Percentiles rank a stretch among this genome's conserved stretches.
Conservation (phyloP, 129 eudicot genomes). For the Cynara cardunculus region DNA sequence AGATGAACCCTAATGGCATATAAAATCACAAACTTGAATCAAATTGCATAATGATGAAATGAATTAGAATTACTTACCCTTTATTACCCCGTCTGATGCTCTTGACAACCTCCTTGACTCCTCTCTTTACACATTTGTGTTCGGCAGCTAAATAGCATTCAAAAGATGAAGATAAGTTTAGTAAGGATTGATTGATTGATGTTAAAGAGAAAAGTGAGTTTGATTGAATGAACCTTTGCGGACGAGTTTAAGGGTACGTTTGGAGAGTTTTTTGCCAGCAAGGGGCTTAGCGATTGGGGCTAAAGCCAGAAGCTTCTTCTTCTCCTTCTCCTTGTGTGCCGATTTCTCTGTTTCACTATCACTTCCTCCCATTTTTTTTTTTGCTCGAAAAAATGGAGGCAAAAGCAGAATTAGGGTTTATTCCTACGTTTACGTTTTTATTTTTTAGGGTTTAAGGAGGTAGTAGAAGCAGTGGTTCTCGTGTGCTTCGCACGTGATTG, state of each 20-base stretch:
- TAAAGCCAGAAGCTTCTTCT: slow-evolving; percentile 61
- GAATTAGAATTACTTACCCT: slow-evolving; percentile 50
- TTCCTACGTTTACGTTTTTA: not conserved
- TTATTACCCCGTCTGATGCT: slow-evolving; percentile 88
- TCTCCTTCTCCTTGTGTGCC: slow-evolving; percentile 54
- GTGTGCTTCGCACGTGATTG: not conserved
- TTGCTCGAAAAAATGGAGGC: not conserved
- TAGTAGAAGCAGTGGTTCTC: not conserved
- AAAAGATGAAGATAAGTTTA: not conserved
- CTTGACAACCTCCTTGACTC: slow-evolving; percentile 95
- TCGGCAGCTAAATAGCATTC: slow-evolving; percentile 68
- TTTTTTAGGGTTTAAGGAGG: slow-evolving; percentile 33
- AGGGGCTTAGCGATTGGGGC: slow-evolving; percentile 95
- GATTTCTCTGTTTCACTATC: slow-evolving; percentile 86
- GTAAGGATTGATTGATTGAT: not conserved
- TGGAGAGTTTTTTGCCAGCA: slow-evolving; percentile 90
- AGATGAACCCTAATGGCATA: not conserved
- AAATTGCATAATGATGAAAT: not conserved
- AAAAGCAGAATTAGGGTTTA: slow-evolving; percentile 5
- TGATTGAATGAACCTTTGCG: slow-evolving; percentile 53
- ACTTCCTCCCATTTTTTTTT: slow-evolving; percentile 58
- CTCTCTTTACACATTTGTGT: slow-evolving; percentile 87
- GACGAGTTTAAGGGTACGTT: slow-evolving; percentile 87
- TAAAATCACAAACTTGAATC: not conserved
- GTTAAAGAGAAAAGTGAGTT: not conserved